Conservation (phyloP, 768 basidiomycete genomes). For the Tricholoma matsutake region DNA sequence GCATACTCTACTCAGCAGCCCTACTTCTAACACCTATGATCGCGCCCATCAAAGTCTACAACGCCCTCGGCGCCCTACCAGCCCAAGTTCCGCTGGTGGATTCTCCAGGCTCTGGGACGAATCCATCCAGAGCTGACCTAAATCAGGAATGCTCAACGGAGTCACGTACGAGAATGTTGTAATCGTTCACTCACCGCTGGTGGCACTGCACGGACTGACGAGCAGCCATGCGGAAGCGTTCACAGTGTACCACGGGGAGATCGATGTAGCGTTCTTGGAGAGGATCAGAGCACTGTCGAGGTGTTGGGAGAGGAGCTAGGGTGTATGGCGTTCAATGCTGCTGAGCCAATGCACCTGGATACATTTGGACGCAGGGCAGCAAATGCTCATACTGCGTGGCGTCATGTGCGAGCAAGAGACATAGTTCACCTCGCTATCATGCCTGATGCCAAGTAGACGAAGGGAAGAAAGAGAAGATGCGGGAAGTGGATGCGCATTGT, state of each 20-base stretch:
- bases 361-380: not conserved
- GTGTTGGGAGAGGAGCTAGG: not conserved
- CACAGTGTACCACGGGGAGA: not conserved
- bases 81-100: not conserved
- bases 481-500: not conserved
- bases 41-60: not conserved
- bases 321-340: not conserved
- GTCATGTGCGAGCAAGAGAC: not conserved
- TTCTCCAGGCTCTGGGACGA: conserved; percentile 1
- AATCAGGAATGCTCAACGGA: not conserved
- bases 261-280: not conserved
- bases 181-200: not conserved
- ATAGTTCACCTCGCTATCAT: not conserved
- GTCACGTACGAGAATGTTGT: conserved; percentile 1
- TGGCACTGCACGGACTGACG: not conserved
- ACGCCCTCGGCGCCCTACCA: not conserved
- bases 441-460: not conserved
- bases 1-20: not conserved
- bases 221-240: not conserved
- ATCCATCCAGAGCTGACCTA: not conserved
- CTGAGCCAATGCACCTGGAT: not conserved
- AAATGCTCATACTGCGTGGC: not conserved
- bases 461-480: not conserved
- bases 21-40: not conserved
- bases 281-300: not conserved